Evolutionary conservation across 345 rosid species (phyloP), one percentile per base, ranked within the genome.

Genomic region (Gossypium arboreum): DNA sequence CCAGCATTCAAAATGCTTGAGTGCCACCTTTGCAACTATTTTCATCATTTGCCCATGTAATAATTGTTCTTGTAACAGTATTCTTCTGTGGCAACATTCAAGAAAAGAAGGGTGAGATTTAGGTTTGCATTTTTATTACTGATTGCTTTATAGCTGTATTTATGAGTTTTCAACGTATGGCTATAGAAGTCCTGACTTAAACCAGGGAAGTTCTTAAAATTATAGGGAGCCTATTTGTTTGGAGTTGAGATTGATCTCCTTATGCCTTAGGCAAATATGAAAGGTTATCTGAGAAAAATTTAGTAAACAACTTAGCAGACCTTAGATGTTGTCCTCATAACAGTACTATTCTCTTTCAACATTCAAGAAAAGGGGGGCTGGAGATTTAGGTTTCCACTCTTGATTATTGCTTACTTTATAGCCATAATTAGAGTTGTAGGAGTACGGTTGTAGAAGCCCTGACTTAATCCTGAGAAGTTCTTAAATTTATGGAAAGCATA

Each of bases 1-100:
- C 9, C 0, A 2, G 58, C 13, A 2, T 25, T 48, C 13, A 57
- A 57, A 57, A 57, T 57, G 29, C 29, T 22, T 4, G 2, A 10
- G 29, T 20, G 71, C 15, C 20, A 7, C 39, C 72, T 50, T 68
- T 15, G 6, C 72, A 68, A 68, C 44, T 68, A 50, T 68, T 68
- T 24, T 68, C 13, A 25, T 68, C 44, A 25, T 24, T 16, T 16
- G 43, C 57, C 20, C 11, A 3, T 50, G 72, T 25, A 25, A 15
- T 27, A 27, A 20, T 68, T 25, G 58, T 68, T 68, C 72, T 68
- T 57, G 27, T 27, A 25, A 11, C 13, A 22, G 0, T 57, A 20
- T 57, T 57, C 29, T 57, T 57, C 29, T 59, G 39, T 59, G 48
- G 12, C 47, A 39, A 39, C 22, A 17, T 63, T 63, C 68, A 63